A percentile compares a stretch with the other conserved stretches of the same genome.
These are phyloP conservation scores for Trifolium dubium DNA, from an alignment of 306 rosid genomes.

Conservation along the genomic window DNA sequence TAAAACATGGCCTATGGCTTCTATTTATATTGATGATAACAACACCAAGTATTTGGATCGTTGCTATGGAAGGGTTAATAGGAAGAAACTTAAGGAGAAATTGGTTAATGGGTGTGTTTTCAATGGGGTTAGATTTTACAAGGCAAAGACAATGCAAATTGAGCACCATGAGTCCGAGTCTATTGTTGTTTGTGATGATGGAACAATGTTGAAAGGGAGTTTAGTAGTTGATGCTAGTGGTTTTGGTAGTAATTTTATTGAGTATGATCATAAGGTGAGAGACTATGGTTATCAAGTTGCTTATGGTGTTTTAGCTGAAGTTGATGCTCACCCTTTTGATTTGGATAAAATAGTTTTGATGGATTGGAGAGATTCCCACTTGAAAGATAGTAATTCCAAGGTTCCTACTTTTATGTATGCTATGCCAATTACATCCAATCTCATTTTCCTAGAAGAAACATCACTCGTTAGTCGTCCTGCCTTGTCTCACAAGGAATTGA, in stretches of 20 bases:
- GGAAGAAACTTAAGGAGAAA: constrained; percentile 59
- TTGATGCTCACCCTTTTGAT: constrained; percentile 79
- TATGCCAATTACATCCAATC: constrained; percentile 80
- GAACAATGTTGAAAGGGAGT: constrained; percentile 60
- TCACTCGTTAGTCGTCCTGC: constrained; percentile 78
- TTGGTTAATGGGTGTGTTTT: constrained; percentile 62
- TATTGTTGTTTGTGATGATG: constrained; percentile 63
- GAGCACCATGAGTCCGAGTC: constrained; percentile 69
- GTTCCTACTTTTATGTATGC: constrained; percentile 85
- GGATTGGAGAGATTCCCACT: constrained; percentile 74
- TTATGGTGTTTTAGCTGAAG: constrained; percentile 84
- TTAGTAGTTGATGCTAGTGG: constrained; percentile 88
- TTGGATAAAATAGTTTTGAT: constrained; percentile 70
- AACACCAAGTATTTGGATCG: constrained; percentile 69
- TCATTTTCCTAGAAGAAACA: constrained; percentile 82
- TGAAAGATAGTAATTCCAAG: constrained; percentile 57
- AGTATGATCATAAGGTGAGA: constrained; percentile 51
- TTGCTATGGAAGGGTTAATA: constrained; percentile 64
- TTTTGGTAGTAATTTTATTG: constrained; percentile 56
- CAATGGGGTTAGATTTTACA: constrained; percentile 69
- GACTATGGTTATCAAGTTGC: constrained; percentile 77
- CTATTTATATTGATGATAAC: constrained; percentile 57
- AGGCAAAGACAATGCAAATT: constrained; percentile 69
- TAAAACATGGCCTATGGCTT: constrained; percentile 75
- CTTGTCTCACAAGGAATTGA: constrained; percentile 62